Evolutionary conservation across 2,329 filamentous ascomycete species (phyloP).

Genomic region (Sporothrix luriei): DNA sequence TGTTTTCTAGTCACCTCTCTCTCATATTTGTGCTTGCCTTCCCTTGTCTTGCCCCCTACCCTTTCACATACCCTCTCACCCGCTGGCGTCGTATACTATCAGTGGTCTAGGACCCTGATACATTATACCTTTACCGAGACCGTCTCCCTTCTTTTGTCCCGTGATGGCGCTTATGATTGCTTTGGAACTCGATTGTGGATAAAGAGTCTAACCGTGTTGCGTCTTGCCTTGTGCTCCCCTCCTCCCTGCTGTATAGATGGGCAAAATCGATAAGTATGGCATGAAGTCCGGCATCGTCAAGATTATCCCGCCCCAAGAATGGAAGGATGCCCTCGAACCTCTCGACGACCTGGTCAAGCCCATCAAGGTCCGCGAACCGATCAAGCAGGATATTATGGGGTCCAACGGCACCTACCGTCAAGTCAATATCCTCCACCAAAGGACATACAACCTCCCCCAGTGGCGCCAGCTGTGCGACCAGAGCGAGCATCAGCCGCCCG

Average conservation of each 20-base stretch:
- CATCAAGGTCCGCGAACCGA: constrained; percentile 92
- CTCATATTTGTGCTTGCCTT: not conserved
- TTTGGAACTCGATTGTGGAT: constrained; percentile 3
- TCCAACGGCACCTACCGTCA: constrained; percentile 94
- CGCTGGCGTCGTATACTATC: not conserved
- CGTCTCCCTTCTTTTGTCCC: no score
- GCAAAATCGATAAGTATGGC: constrained; percentile 87
- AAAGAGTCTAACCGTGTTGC: constrained; percentile 36
- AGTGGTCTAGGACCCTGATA: not conserved
- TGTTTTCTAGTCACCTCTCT: constrained; percentile 13
- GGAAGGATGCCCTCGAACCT: constrained; percentile 77
- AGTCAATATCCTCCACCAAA: constrained; percentile 93
- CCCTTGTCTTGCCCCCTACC: not conserved
- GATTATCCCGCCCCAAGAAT: constrained; percentile 89
- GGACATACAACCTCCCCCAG: constrained; percentile 94
- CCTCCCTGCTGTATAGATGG: constrained; percentile 54
- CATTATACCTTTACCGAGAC: no score
- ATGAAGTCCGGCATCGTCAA: constrained; percentile 98
- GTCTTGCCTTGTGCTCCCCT: constrained; percentile 31
- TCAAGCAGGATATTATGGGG: constrained; percentile 97
- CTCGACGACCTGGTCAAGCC: constrained; percentile 87
- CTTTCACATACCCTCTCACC: not conserved
- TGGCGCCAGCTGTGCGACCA: constrained; percentile 94
- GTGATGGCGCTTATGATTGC: not conserved
- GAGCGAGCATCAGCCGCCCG: constrained; percentile 93